These are phyloP conservation scores for Elaeis oleifera DNA, from an alignment of 202 grass and related monocot species.

Conservation along the genomic window DNA sequence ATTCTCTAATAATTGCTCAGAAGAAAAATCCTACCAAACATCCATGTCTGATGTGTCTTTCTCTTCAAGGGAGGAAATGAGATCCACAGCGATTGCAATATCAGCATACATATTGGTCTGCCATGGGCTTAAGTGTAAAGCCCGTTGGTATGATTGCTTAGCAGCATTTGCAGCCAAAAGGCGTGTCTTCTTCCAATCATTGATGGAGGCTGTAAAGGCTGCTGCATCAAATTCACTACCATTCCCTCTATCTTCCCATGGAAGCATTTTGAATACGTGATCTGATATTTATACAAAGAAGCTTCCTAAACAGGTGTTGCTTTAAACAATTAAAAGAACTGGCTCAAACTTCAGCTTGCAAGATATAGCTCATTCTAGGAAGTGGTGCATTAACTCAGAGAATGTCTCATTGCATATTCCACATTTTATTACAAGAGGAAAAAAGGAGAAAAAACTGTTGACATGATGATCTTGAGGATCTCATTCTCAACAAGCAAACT, in stretches of 20 bases:
- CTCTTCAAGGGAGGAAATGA: conserved; percentile 54
- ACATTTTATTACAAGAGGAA: too few species aligned
- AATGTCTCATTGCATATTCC: too few species aligned
- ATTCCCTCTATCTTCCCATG: conserved; percentile 47
- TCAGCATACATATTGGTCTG: conserved; percentile 90
- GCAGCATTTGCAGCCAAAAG: conserved; percentile 51
- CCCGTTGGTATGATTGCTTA: conserved; percentile 70
- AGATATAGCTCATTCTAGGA: too few species aligned
- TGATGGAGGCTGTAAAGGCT: conserved; percentile 47
- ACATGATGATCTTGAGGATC: too few species aligned
- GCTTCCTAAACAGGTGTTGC: neutral
- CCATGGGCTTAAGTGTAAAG: conserved; percentile 77
- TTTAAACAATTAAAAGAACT: conserved; percentile 23
- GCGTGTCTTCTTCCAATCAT: conserved; percentile 59
- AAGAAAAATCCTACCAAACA: conserved; percentile 60
- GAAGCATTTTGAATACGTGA: conserved; percentile 75
- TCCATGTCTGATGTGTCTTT: conserved; percentile 22
- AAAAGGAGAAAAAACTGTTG: too few species aligned
- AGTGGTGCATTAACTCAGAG: too few species aligned
- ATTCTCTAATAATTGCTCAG: conserved; percentile 1
- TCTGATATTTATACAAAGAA: conserved; percentile 33
- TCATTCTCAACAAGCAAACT: too few species aligned
- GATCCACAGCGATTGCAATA: conserved; percentile 61
- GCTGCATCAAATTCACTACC: conserved; percentile 33
- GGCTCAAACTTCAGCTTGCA: neutral